phyloP scores from a whole-genome alignment of 2,329 filamentous ascomycete genomes.

The Claviceps monticola region DNA sequence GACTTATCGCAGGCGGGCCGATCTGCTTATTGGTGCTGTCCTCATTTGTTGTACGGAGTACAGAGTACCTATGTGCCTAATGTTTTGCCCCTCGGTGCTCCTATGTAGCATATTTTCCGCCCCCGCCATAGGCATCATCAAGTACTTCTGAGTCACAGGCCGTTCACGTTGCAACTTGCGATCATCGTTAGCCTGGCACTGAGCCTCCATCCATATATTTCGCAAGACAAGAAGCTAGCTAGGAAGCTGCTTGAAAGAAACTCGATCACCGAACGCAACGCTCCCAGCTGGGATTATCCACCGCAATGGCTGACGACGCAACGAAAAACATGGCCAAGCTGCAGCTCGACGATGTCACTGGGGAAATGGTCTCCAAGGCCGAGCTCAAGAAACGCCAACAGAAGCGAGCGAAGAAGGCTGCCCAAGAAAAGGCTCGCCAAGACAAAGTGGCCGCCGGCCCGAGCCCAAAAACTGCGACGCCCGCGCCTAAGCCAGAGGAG shows the following conservation, averaged over 20 bases:
- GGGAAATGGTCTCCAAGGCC: conserved; percentile 50
- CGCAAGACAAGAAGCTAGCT: background rate
- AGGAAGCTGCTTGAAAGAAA: background rate
- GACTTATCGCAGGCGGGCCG: background rate
- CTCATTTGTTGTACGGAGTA: too few relatives aligned
- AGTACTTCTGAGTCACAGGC: background rate
- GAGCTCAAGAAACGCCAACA: conserved; percentile 46
- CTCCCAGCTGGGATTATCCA: background rate
- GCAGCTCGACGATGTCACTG: conserved; percentile 46
- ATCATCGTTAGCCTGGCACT: background rate
- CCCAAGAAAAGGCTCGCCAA: conserved; percentile 57
- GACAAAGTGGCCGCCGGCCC: conserved; percentile 61
- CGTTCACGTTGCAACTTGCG: background rate
- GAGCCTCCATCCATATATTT: background rate
- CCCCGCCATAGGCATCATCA: background rate
- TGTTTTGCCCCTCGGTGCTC: background rate
- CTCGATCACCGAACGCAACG: background rate
- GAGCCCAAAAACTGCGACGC: conserved; percentile 23
- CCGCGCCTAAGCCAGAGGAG: conserved; percentile 21
- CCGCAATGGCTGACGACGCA: conserved; percentile 33
- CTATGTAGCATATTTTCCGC: too few relatives aligned
- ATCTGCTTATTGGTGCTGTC: background rate
- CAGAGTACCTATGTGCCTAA: too few relatives aligned
- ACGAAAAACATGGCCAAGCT: conserved; percentile 39
- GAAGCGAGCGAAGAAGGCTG: conserved; percentile 43